Conservation (phyloP, 2,329 filamentous ascomycete species). For the Exophiala sp. region DNA sequence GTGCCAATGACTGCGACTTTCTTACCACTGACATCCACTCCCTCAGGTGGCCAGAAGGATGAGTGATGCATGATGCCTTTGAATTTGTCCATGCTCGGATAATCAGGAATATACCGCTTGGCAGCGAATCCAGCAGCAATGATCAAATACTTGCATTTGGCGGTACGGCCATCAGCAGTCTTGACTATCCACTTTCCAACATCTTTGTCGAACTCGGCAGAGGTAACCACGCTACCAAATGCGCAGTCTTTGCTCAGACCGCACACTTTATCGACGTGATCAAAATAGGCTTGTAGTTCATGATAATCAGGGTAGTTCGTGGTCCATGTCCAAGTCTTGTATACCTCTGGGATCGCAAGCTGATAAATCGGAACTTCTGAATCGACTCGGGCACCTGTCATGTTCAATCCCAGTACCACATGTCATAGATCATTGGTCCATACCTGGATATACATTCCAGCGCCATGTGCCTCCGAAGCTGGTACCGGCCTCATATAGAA, state of each 20-base stretch:
- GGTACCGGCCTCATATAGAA: constrained; percentile 54
- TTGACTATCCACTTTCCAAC: constrained; percentile 43
- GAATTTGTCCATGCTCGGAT: constrained; percentile 57
- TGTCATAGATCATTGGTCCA: not conserved
- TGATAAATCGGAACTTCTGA: constrained; percentile 48
- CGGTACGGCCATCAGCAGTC: constrained; percentile 40
- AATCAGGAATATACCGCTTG: constrained; percentile 58
- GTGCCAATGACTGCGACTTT: constrained; percentile 62
- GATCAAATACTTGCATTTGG: constrained; percentile 44
- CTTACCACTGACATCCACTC: constrained; percentile 57
- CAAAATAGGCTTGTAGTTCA: constrained; percentile 48
- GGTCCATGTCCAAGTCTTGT: constrained; percentile 34
- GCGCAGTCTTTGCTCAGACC: constrained; percentile 44
- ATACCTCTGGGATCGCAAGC: constrained; percentile 47
- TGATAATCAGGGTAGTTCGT: constrained; percentile 35
- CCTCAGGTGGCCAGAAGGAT: constrained; percentile 56
- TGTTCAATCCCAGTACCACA: not conserved
- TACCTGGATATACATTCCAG: constrained; percentile 37
- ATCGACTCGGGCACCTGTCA: constrained; percentile 46
- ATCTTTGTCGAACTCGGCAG: constrained; percentile 39
- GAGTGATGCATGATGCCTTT: constrained; percentile 59
- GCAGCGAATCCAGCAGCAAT: constrained; percentile 52
- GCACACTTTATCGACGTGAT: constrained; percentile 44
- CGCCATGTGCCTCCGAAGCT: constrained; percentile 40
- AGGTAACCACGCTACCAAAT: constrained; percentile 44